Evolutionary conservation across 1,284 basidiomycete genomes (phyloP).

Genomic region (Sanguinoderma infundibulare): DNA sequence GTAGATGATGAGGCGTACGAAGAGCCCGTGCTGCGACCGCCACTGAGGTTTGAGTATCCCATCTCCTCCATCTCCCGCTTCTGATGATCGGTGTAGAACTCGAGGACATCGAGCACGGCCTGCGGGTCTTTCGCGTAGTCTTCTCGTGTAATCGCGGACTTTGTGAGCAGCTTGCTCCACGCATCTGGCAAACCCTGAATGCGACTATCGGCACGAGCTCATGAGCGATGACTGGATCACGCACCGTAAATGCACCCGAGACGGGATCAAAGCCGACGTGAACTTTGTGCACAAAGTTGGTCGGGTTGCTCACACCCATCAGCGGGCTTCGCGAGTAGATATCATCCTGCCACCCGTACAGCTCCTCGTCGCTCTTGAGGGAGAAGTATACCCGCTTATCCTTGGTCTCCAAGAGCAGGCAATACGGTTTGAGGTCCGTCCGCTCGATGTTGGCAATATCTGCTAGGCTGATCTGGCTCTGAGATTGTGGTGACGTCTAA

Average conservation of each 20-base stretch:
- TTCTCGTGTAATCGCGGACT: slow-evolving; percentile 96
- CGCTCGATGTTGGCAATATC: slow-evolving; percentile 91
- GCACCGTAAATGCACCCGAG: slow-evolving; percentile 90
- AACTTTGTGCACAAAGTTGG: slow-evolving; percentile 97
- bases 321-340: slow-evolving; percentile 92
- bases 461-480: slow-evolving; percentile 70
- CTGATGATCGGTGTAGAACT: slow-evolving; percentile 98
- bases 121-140: slow-evolving; percentile 98
- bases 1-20: slow-evolving; percentile 26
- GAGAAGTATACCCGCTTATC: slow-evolving; percentile 81
- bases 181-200: slow-evolving; percentile 91
- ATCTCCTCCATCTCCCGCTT: slow-evolving; percentile 87
- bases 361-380: slow-evolving; percentile 92
- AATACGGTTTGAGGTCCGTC: slow-evolving; percentile 93
- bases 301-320: slow-evolving; percentile 93
- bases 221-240: slow-evolving; percentile 29
- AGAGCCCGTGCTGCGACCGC: slow-evolving; percentile 13
- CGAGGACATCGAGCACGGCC: slow-evolving; percentile 95
- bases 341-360: slow-evolving; percentile 97
- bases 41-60: slow-evolving; percentile 31
- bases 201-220: background rate
- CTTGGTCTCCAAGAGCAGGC: slow-evolving; percentile 84
- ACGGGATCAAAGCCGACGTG: slow-evolving; percentile 98
- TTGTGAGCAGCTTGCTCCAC: slow-evolving; percentile 95
- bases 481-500: slow-evolving; percentile 56